These are phyloP conservation scores for Blastomyces parvus DNA, from an alignment of 2,329 filamentous ascomycete species.

Conservation along the genomic window DNA sequence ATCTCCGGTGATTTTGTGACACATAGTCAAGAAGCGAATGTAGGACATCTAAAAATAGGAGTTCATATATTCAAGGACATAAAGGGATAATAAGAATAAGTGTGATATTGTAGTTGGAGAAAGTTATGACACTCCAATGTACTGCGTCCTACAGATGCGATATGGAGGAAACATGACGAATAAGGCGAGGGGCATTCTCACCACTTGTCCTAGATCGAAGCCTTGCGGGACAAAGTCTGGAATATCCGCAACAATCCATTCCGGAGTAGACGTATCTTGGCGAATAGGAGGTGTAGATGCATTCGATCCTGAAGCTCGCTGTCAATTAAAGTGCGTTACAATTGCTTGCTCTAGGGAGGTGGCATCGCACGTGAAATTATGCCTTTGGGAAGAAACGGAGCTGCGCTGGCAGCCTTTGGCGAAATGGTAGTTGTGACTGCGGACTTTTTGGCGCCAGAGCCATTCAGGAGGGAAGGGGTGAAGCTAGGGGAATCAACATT, in stretches of 20 bases:
- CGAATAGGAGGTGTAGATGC: slow-evolving; percentile 32
- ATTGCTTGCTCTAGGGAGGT: slow-evolving; percentile 8
- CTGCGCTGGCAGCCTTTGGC: slow-evolving; percentile 80
- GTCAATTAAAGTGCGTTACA: slow-evolving; percentile 8
- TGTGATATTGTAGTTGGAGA: not conserved
- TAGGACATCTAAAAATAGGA: not conserved
- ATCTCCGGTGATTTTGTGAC: not conserved
- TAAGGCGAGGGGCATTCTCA: slow-evolving; percentile 23
- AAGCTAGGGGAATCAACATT: slow-evolving; percentile 97
- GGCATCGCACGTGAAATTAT: slow-evolving; percentile 25
- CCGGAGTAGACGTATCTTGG: slow-evolving; percentile 33
- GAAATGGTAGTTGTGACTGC: slow-evolving; percentile 59
- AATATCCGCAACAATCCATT: slow-evolving; percentile 38
- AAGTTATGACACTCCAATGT: not conserved
- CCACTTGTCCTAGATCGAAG: slow-evolving; percentile 34
- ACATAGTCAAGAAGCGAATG: not conserved
- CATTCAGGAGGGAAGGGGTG: slow-evolving; percentile 53
- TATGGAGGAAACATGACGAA: not conserved
- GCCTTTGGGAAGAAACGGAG: slow-evolving; percentile 44
- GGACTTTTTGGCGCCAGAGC: slow-evolving; percentile 50
- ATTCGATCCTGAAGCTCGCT: slow-evolving; percentile 29
- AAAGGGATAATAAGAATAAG: not conserved
- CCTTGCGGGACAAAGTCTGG: slow-evolving; percentile 47
- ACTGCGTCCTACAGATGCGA: not conserved
- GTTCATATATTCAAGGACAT: not conserved